These are phyloP conservation scores for Austroboletus eburneus DNA, from an alignment of 768 basidiomycete genomes.

Conservation along the genomic window DNA sequence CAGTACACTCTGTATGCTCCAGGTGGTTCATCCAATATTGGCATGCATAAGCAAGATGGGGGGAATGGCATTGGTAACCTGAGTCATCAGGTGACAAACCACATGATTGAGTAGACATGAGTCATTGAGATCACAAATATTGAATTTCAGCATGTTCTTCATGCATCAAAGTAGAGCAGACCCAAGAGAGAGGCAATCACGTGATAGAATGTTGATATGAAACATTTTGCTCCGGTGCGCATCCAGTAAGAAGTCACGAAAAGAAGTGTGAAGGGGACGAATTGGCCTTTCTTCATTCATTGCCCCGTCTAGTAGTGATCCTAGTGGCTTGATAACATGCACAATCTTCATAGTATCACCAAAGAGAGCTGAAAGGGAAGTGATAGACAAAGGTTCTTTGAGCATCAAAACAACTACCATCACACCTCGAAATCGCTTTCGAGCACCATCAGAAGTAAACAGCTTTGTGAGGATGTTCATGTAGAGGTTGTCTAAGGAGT, in stretches of 20 bases:
- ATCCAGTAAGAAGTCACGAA: slow-evolving; percentile 32
- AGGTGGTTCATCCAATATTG: slow-evolving; percentile 35
- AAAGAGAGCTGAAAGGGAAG: slow-evolving; percentile 14
- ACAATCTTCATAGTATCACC: slow-evolving; percentile 3
- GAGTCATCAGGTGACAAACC: slow-evolving; percentile 12
- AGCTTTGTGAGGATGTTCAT: slow-evolving; percentile 14
- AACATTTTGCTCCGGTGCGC: slow-evolving; percentile 23
- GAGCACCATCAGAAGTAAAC: slow-evolving; percentile 6
- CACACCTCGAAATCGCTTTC: slow-evolving; percentile 16
- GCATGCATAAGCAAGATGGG: slow-evolving; percentile 34
- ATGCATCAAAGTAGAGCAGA: slow-evolving; percentile 28
- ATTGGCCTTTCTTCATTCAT: slow-evolving; percentile 18
- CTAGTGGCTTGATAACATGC: slow-evolving; percentile 17
- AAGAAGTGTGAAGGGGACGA: slow-evolving; percentile 33
- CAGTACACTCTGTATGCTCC: slow-evolving; percentile 5
- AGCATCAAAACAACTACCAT: slow-evolving; percentile 17
- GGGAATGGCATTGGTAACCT: slow-evolving; percentile 25
- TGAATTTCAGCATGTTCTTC: slow-evolving; percentile 33
- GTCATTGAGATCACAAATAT: slow-evolving; percentile 36
- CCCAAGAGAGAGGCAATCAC: slow-evolving; percentile 19
- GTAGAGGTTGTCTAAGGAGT: slow-evolving; percentile 15
- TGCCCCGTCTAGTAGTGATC: slow-evolving; percentile 22
- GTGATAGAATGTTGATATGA: slow-evolving; percentile 11
- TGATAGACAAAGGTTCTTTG: slow-evolving; percentile 17
- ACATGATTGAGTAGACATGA: slow-evolving; percentile 32